A percentile compares a stretch with the other conserved stretches of the same genome.
Evolutionary conservation across 176 grass and related monocot species (phyloP).

Genomic region (Phragmites australis): DNA sequence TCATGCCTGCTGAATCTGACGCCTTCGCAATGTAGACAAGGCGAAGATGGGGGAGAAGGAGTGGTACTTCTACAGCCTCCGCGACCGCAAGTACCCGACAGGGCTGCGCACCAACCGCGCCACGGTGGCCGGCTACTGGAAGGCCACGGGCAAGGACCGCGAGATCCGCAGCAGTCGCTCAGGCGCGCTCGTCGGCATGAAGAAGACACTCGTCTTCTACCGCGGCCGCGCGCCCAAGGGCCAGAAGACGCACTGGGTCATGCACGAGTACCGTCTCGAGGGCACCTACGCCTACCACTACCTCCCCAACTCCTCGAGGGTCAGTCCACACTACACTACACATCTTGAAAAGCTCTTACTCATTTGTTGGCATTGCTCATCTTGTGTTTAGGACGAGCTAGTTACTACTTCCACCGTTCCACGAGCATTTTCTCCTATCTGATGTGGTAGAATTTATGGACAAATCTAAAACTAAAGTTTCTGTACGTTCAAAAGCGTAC

Average conservation of each 20-base stretch:
- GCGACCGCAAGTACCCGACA: slow-evolving; percentile 97
- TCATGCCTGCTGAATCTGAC: background rate
- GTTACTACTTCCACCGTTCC: too few species aligned
- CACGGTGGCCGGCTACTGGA: slow-evolving; percentile 86
- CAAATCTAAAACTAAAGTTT: background rate
- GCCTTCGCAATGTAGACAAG: slow-evolving; percentile 43
- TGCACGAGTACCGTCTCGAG: slow-evolving; percentile 93
- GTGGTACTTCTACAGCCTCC: slow-evolving; percentile 98
- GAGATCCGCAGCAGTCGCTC: slow-evolving; percentile 64
- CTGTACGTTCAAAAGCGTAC: background rate
- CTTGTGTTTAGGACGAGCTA: too few species aligned
- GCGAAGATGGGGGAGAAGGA: slow-evolving; percentile 88
- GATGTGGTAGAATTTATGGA: background rate
- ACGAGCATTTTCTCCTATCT: too few species aligned
- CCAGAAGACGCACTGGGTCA: slow-evolving; percentile 90
- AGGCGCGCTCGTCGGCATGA: slow-evolving; percentile 80
- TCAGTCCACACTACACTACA: background rate
- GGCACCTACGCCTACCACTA: slow-evolving; percentile 70
- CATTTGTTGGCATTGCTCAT: background rate
- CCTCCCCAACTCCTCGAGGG: slow-evolving; percentile 64
- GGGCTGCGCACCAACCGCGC: slow-evolving; percentile 93
- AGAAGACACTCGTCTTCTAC: slow-evolving; percentile 99
- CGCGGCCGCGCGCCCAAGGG: slow-evolving; percentile 79
- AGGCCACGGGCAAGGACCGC: slow-evolving; percentile 98
- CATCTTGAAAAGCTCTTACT: too few species aligned